Percentiles rank a stretch among this genome's conserved stretches.
phyloP scores from a whole-genome alignment of 139 green algal genomes.

The Mychonastes homosphaera region DNA sequence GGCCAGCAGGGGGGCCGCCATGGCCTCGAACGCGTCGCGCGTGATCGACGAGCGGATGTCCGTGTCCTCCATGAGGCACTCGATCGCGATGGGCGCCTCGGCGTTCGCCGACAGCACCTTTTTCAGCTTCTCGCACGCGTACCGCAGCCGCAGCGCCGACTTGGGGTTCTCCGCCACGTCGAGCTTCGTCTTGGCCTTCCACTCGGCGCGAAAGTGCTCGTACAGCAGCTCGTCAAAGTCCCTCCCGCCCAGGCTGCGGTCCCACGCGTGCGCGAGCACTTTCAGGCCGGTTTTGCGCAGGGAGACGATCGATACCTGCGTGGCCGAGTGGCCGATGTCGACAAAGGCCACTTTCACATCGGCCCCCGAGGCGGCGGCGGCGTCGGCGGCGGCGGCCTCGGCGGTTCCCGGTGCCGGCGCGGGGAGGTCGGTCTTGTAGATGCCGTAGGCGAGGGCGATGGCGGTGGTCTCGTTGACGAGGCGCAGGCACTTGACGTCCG shows the following conservation, averaged over 20 bases:
- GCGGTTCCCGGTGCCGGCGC: slow-evolving; percentile 70
- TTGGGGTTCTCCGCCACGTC: slow-evolving; percentile 75
- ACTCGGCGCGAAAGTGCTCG: slow-evolving; percentile 82
- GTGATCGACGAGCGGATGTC: slow-evolving; percentile 52
- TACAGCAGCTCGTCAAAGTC: slow-evolving; percentile 88
- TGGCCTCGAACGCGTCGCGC: slow-evolving; percentile 81
- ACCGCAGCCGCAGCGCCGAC: slow-evolving; percentile 72
- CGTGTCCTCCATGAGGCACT: slow-evolving; percentile 92
- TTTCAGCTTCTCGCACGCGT: slow-evolving; percentile 70
- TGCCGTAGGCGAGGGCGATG: slow-evolving; percentile 92
- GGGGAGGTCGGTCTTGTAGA: slow-evolving; percentile 97
- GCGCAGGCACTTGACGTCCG: slow-evolving; percentile 67
- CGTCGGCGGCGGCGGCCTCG: too few species aligned
- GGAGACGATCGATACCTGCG: slow-evolving; percentile 86
- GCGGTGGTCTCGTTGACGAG: slow-evolving; percentile 95
- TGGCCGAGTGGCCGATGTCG: slow-evolving; percentile 79
- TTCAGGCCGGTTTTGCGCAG: slow-evolving; percentile 82
- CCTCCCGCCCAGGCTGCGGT: slow-evolving; percentile 80
- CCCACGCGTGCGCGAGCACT: slow-evolving; percentile 81
- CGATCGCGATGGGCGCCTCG: slow-evolving; percentile 76
- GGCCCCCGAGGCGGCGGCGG: too few species aligned
- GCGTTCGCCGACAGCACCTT: slow-evolving; percentile 81
- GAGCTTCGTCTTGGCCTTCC: slow-evolving; percentile 66
- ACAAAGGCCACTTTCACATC: slow-evolving; percentile 91
- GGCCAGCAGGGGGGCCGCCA: slow-evolving; percentile 48